Percentiles rank a stretch among this genome's conserved stretches.
These are phyloP conservation scores for Candida parachauliodes DNA, from an alignment of 805 yeast genomes.

Conservation along the genomic window DNA sequence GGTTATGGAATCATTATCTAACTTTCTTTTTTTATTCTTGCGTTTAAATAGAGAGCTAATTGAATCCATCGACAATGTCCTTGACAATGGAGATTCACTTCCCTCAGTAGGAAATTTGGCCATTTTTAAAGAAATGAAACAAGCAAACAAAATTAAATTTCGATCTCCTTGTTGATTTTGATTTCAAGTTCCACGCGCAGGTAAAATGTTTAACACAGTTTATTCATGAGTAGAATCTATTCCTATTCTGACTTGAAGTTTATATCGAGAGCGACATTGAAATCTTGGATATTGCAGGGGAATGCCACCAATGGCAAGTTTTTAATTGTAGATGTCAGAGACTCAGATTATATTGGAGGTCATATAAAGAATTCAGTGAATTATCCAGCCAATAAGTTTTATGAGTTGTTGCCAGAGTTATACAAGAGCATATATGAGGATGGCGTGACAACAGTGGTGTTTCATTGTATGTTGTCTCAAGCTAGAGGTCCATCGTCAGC, in stretches of 20 bases:
- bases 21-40: constrained; percentile 20
- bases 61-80: constrained; percentile 39
- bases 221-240: constrained; percentile 14
- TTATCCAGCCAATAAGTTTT: constrained; percentile 50
- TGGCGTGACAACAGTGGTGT: constrained; percentile 55
- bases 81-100: constrained; percentile 16
- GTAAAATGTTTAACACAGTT: neutral
- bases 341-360: constrained; percentile 77
- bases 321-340: constrained; percentile 79
- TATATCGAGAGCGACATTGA: constrained; percentile 42
- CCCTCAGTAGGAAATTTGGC: neutral
- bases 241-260: constrained; percentile 43
- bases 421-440: constrained; percentile 27
- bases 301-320: constrained; percentile 38
- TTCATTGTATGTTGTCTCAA: constrained; percentile 90
- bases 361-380: constrained; percentile 57
- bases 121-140: neutral
- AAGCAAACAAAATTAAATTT: no score
- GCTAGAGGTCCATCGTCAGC: constrained; percentile 91
- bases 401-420: constrained; percentile 35
- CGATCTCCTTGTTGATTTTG: no score
- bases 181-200: neutral
- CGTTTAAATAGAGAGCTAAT: constrained; percentile 31
- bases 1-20: constrained; percentile 11
- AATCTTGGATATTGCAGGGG: constrained; percentile 43